A percentile compares a stretch with the other conserved stretches of the same genome.
Evolutionary conservation across 169 alveolate species (phyloP).

Genomic region (Plasmodium chabaudi): DNA sequence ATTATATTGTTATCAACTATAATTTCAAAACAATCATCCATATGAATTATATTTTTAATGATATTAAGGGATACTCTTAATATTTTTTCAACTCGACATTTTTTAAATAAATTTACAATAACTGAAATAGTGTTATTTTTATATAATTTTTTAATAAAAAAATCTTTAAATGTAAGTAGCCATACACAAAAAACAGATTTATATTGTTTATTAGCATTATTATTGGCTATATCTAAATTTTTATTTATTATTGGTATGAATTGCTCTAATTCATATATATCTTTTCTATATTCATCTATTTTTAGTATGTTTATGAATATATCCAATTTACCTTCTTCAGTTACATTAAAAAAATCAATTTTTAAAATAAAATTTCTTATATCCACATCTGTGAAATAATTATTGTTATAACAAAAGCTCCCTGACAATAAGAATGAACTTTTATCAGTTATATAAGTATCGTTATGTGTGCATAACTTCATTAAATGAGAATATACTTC

Average conservation of each 20-base stretch:
- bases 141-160: conserved; percentile 78
- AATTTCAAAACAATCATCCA: conserved; percentile 81
- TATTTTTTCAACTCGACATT: conserved; percentile 83
- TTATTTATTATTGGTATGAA: conserved; percentile 69
- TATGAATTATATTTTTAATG: conserved; percentile 79
- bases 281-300: conserved; percentile 74
- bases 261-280: conserved; percentile 78
- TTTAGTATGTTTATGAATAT: conserved; percentile 72
- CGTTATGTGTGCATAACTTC: conserved; percentile 75
- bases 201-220: conserved; percentile 82
- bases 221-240: conserved; percentile 63
- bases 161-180: conserved; percentile 80
- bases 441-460: conserved; percentile 75
- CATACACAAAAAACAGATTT: conserved; percentile 84
- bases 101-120: conserved; percentile 79
- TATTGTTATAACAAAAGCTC: conserved; percentile 72
- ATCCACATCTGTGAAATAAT: conserved; percentile 66
- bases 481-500: conserved; percentile 38
- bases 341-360: conserved; percentile 74
- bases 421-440: conserved; percentile 74
- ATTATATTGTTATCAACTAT: conserved; percentile 85
- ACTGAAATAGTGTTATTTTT: conserved; percentile 76
- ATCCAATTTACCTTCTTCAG: conserved; percentile 78
- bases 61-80: conserved; percentile 80
- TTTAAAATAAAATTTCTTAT: conserved; percentile 76